A percentile compares a stretch with the other conserved stretches of the same genome.
phyloP scores from a whole-genome alignment of 495 filamentous ascomycete genomes.

The Rhizodiscina lignyota region DNA sequence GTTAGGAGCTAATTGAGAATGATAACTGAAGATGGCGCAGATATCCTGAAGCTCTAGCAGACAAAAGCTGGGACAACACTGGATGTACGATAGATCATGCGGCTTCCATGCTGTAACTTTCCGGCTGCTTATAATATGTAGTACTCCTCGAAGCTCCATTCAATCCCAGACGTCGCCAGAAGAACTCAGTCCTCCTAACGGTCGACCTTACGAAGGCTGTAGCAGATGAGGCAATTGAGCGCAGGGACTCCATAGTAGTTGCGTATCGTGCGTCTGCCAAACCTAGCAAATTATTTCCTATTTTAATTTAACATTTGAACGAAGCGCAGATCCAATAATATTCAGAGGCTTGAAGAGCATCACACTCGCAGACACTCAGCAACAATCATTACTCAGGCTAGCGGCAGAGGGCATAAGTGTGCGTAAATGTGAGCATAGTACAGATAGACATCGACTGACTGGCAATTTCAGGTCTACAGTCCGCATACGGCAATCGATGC shows the following conservation, averaged over 20 bases:
- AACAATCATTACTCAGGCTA: conserved; percentile 65
- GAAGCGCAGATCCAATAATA: conserved; percentile 70
- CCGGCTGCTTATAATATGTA: conserved; percentile 13
- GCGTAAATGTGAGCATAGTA: conserved; percentile 4
- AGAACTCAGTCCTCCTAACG: conserved; percentile 68
- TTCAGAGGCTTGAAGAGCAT: conserved; percentile 81
- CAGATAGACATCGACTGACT: background rate
- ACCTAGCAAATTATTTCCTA: no score
- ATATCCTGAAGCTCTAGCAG: conserved; percentile 78
- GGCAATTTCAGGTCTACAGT: conserved; percentile 46
- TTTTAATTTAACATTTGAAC: conserved; percentile 1
- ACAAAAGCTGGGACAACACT: conserved; percentile 88
- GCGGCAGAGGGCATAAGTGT: conserved; percentile 78
- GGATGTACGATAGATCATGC: conserved; percentile 37
- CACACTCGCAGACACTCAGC: conserved; percentile 70
- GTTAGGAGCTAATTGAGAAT: background rate
- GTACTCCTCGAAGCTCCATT: conserved; percentile 68
- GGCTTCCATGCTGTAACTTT: background rate
- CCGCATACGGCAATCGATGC: conserved; percentile 93
- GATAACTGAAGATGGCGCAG: conserved; percentile 26
- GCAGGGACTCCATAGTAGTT: conserved; percentile 61
- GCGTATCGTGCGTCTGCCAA: conserved; percentile 55
- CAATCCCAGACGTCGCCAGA: conserved; percentile 35
- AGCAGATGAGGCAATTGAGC: conserved; percentile 75
- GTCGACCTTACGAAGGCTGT: conserved; percentile 83